Percentiles rank a stretch among this genome's conserved stretches.
Conservation (phyloP, 2,329 filamentous ascomycete genomes). For the Fusarium circinatum region DNA sequence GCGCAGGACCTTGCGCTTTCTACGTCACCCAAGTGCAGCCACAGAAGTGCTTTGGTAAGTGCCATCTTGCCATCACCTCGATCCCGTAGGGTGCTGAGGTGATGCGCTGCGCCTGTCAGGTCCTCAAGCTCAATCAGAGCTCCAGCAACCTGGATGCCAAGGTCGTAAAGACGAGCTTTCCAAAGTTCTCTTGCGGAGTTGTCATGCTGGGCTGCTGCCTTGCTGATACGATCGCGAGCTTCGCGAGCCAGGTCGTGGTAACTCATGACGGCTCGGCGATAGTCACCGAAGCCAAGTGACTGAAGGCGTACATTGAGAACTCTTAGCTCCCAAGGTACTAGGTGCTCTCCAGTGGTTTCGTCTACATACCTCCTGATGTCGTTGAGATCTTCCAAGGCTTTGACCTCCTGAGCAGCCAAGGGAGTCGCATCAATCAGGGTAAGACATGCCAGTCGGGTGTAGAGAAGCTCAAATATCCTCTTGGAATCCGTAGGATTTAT, state of each 20-base stretch:
- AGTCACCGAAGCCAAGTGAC: constrained; percentile 86
- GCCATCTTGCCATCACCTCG: constrained; percentile 54
- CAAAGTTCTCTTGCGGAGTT: constrained; percentile 71
- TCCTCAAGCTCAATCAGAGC: constrained; percentile 89
- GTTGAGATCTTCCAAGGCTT: constrained; percentile 71
- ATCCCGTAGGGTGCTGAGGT: constrained; percentile 70
- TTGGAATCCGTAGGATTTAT: constrained; percentile 66
- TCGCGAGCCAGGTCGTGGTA: constrained; percentile 90
- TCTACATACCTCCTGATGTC: constrained; percentile 65
- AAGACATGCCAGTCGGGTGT: constrained; percentile 83
- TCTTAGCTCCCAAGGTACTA: constrained; percentile 89
- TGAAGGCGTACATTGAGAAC: constrained; percentile 86
- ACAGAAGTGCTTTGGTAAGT: constrained; percentile 71
- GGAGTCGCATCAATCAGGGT: constrained; percentile 78
- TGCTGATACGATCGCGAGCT: constrained; percentile 70
- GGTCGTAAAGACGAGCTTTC: constrained; percentile 76
- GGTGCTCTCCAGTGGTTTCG: constrained; percentile 64
- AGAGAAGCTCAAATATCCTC: constrained; percentile 80
- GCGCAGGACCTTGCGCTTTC: constrained; percentile 71
- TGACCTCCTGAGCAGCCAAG: constrained; percentile 75
- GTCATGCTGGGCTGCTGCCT: constrained; percentile 56
- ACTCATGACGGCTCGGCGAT: constrained; percentile 84
- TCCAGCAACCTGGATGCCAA: constrained; percentile 74
- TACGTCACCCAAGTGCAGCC: constrained; percentile 82
- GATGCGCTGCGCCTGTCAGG: constrained; percentile 78